Percentiles rank a stretch among this genome's conserved stretches.
phyloP scores from a whole-genome alignment of 352 stramenopile genomes.

The Lagenidium giganteum region DNA sequence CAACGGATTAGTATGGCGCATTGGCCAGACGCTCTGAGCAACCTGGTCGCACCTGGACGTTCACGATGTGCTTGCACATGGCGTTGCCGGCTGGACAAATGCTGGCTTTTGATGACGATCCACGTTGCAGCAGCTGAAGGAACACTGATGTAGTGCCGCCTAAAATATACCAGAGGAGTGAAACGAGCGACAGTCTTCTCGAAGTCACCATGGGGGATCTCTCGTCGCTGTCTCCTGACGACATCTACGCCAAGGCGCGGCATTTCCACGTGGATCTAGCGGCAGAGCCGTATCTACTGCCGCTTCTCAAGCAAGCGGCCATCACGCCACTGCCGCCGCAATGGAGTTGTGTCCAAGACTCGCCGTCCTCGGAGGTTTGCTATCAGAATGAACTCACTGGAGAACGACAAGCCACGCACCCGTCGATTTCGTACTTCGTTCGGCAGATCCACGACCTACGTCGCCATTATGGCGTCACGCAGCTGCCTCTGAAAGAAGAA shows the following conservation, averaged over 20 bases:
- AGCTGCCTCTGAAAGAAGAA: neutral
- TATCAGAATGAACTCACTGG: slow-evolving; percentile 23
- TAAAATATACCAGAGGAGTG: no score
- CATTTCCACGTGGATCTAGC: slow-evolving; percentile 38
- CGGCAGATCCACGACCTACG: slow-evolving; percentile 43
- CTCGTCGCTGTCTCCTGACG: slow-evolving; percentile 27
- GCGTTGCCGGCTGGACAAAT: no score
- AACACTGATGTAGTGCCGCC: no score
- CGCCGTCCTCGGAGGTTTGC: neutral
- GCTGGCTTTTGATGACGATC: neutral
- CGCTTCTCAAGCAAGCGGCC: slow-evolving; percentile 41
- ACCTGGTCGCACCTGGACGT: slow-evolving; percentile 21
- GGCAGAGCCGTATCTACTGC: slow-evolving; percentile 40
- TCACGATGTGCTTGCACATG: slow-evolving; percentile 52
- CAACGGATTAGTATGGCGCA: no score
- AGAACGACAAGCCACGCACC: slow-evolving; percentile 10
- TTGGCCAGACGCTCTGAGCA: no score
- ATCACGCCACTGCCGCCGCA: slow-evolving; percentile 37
- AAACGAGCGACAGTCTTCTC: neutral
- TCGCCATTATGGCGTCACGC: slow-evolving; percentile 8
- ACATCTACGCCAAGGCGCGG: slow-evolving; percentile 36
- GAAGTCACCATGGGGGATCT: neutral
- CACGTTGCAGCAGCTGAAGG: neutral
- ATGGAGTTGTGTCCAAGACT: slow-evolving; percentile 5
- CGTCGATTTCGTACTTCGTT: slow-evolving; percentile 37